Base-by-base conservation (phyloP, 2,329 filamentous ascomycete genomes). In the Claviceps pazoutovae region DNA sequence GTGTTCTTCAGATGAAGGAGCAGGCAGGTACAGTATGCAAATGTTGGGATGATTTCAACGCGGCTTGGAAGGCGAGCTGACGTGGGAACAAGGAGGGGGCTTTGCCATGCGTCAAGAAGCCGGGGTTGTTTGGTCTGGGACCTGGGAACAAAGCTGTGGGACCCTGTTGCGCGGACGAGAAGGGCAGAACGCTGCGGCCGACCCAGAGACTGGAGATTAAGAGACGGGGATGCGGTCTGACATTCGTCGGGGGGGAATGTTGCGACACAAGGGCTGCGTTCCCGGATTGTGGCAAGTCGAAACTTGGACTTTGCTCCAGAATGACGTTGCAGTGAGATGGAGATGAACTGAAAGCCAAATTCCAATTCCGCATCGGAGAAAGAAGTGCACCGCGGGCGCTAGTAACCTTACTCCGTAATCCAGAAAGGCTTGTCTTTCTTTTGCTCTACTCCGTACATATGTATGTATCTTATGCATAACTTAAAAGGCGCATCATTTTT, bases 71-170 rank as follows among this genome's bases (percentile, higher is more conserved):
- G 36, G 37, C 30, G 50, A 41, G 36, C 41, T 30, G 16, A 21
- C 17, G 37, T 42, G 41, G 36, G 46, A 38, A 17, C 23, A 37
- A 34, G 49, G 14, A 43, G 34, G 51, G 46, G 42, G 51, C 56
- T 54, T 45, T 54, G 53, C 61, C 58, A 37, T 47, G 45, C 45
- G 37, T 47, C 34, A 64, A 66, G 57, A 55, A 61, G 60, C 59
- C 58, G 57, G 56, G 55, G 39, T 26, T 38, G 34, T 8, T 45
- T 38, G 53, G 34, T 41, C 36, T 50, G 44, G 41, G 21, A 41
- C 47, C 41, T 23, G 41, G 19, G 30, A 34, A 34, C 30, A 21
- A 16, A 51, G 17, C 23, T 19, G 21, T 34, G 42, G 34, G 30
- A 46, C 30, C 41, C 38, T 5, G 30, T 11, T 16, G n/a, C 43